phyloP scores from a whole-genome alignment of 2,329 filamentous ascomycete genomes.

The Aureobasidium melanogenum region DNA sequence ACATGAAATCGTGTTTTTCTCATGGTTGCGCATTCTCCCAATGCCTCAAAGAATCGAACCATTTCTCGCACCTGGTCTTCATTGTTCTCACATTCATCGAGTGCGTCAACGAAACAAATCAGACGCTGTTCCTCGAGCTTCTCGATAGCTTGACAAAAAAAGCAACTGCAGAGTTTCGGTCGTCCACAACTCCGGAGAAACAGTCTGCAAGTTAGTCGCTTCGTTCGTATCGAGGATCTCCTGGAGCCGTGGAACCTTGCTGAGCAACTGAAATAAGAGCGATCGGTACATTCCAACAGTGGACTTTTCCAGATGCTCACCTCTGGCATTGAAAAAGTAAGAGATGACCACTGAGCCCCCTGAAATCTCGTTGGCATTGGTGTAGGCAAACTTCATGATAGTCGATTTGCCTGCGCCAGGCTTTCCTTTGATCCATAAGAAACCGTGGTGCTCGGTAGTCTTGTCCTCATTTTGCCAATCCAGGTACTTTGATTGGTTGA shows the following conservation, averaged over 20 bases:
- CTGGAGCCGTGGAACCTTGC: neutral
- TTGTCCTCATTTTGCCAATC: constrained; percentile 29
- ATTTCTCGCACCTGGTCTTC: constrained; percentile 34
- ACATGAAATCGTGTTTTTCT: constrained; percentile 21
- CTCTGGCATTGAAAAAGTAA: neutral
- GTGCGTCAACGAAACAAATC: constrained; percentile 32
- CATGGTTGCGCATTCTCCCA: constrained; percentile 24
- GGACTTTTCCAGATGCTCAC: neutral
- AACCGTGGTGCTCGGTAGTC: constrained; percentile 3
- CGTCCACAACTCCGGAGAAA: neutral
- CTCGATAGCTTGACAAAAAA: neutral
- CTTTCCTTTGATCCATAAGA: constrained; percentile 17
- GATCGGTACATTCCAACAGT: neutral
- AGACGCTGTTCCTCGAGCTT: constrained; percentile 16
- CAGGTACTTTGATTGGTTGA: constrained; percentile 27
- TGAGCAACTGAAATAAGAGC: neutral
- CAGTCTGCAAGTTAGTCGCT: neutral
- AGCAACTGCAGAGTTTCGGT: neutral
- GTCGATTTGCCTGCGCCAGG: constrained; percentile 16
- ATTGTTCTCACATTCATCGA: constrained; percentile 39
- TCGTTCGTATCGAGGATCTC: neutral
- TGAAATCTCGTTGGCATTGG: neutral
- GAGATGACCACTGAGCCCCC: neutral
- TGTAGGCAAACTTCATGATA: constrained; percentile 12
- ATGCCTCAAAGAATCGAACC: constrained; percentile 34